Percentiles rank a stretch among this genome's conserved stretches.
Evolutionary conservation across 2,329 filamentous ascomycete species (phyloP).

Genomic region (Biscogniauxia mediterranea): DNA sequence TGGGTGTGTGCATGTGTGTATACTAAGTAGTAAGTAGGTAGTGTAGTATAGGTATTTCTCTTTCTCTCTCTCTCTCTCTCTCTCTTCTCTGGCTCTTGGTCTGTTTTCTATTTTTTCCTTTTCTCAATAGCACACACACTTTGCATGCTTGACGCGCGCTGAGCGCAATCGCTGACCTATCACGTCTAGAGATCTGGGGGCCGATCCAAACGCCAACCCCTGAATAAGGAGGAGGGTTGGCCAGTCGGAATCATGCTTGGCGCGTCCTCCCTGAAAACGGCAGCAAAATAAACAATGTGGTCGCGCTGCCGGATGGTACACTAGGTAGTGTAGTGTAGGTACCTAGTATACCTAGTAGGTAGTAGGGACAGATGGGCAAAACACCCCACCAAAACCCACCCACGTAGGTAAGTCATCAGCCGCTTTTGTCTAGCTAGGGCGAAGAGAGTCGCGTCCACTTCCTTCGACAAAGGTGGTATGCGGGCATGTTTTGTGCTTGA

Average conservation of each 20-base stretch:
- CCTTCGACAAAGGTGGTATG: neutral
- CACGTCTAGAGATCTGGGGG: slow-evolving; percentile 18
- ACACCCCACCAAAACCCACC: neutral
- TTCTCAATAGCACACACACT: slow-evolving; percentile 4
- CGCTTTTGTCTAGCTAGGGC: slow-evolving; percentile 1
- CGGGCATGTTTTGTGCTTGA: neutral
- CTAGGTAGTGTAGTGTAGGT: neutral
- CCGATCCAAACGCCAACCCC: slow-evolving; percentile 26
- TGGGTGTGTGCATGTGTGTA: no score
- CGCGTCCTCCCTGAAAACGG: slow-evolving; percentile 20
- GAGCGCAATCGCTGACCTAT: slow-evolving; percentile 20
- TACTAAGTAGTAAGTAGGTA: no score
- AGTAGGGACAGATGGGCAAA: slow-evolving; percentile 8
- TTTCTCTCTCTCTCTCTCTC: no score
- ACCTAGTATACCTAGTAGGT: no score
- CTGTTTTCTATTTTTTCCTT: slow-evolving; percentile 4
- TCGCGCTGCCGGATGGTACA: slow-evolving; percentile 12
- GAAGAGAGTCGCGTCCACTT: slow-evolving; percentile 12
- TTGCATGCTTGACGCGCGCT: slow-evolving; percentile 19
- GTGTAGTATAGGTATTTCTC: no score
- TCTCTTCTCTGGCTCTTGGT: no score
- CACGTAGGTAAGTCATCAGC: neutral
- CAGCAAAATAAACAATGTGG: slow-evolving; percentile 21
- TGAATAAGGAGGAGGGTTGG: slow-evolving; percentile 12
- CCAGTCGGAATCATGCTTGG: slow-evolving; percentile 28